Evolutionary conservation across 192 early-diverging fungal genomes (phyloP).

Genomic region (Backusella mclennaniae): DNA sequence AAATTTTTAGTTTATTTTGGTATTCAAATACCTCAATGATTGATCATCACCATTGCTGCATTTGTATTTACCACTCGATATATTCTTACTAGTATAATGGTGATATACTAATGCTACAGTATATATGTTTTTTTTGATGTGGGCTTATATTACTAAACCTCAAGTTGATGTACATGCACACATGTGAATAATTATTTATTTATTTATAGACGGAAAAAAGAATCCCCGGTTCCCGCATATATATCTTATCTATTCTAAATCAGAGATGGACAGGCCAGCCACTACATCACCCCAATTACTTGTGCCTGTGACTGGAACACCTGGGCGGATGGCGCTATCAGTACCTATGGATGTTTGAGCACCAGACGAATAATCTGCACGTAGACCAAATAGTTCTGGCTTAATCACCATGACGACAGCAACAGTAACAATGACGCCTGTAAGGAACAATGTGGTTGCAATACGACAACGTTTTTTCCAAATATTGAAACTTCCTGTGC

Average conservation of each 20-base stretch:
- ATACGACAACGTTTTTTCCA: slow-evolving; percentile 36
- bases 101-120: neutral
- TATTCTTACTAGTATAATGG: neutral
- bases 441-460: slow-evolving; percentile 25
- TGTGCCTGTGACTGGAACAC: slow-evolving; percentile 32
- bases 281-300: slow-evolving; percentile 23
- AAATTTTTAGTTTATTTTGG: neutral
- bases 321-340: slow-evolving; percentile 26
- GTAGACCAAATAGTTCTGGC: slow-evolving; percentile 27
- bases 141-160: neutral
- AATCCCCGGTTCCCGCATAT: neutral
- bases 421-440: slow-evolving; percentile 15
- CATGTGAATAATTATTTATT: neutral
- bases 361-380: slow-evolving; percentile 9
- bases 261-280: slow-evolving; percentile 12
- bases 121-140: neutral
- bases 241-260: neutral
- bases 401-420: slow-evolving; percentile 30
- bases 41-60: neutral
- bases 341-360: slow-evolving; percentile 25
- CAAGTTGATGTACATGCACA: neutral
- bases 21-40: neutral
- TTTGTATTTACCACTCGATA: neutral
- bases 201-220: neutral
- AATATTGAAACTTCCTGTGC: neutral